Evolutionary conservation across 2,329 filamentous ascomycete genomes (phyloP), one percentile per base, ranked within the genome.

Genomic region (Paramyrothecium sp.): DNA sequence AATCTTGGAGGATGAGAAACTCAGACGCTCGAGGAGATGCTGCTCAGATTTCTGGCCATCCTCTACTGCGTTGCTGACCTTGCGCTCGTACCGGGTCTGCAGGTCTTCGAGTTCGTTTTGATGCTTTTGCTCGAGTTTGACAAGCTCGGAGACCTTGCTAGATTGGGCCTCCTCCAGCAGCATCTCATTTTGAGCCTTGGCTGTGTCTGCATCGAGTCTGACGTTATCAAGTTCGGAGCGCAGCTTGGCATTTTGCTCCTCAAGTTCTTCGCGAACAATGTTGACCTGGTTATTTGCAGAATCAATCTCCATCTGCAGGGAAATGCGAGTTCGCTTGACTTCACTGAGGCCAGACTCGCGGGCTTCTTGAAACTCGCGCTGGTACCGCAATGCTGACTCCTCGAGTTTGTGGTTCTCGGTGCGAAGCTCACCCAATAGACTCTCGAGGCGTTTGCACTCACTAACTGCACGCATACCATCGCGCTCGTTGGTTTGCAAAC

Each of bases 211-310:
- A 61, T 97, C 92, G 68, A 95, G 81, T 67, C 84, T 89, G 56
- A 89, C 82, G 64, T 88, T 87, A 61, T 97, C 91, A 48, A 96
- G 77, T 70, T 96, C 90, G 20, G 82, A 77, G 54, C 91, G 87
- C 26, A 92, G 77, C 65, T 87, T 88, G 23, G 81, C 75, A 58
- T 95, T 84, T 70, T 96, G 90, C 58, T 89, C 87, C 70, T 97
- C 92, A 12, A 96, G 83, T 66, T 94, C 89, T 51, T 89, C 86
- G 54, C 92, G 89, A 26, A 94, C 87, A 55, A 89, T 84, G 67
- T 96, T 94, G 72, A 94, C 89, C 66, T 96, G 89, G 70, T 91
- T 88, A 68, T 93, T 95, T 54, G 93, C 90, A 44, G 86, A 81
- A 58, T 97, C 92, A 34, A 97, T 79, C 68, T 97, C 91, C 13